A percentile compares a stretch with the other conserved stretches of the same genome.
Conservation (phyloP, 768 basidiomycete species). For the Baorangia bicolor region DNA sequence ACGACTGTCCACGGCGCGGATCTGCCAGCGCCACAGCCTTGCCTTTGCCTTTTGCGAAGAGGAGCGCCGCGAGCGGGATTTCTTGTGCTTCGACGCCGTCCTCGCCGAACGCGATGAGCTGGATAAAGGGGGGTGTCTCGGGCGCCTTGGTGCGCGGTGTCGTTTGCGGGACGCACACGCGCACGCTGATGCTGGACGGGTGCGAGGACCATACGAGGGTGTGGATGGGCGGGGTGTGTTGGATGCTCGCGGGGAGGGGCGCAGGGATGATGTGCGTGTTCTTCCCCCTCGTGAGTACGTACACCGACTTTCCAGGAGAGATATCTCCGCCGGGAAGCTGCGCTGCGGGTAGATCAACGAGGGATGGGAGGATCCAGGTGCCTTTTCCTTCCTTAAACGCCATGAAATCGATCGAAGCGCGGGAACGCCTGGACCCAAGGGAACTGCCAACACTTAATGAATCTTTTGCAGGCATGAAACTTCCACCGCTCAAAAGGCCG, state of each 20-base stretch:
- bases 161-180: constrained; percentile 43
- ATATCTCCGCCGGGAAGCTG: constrained; percentile 16
- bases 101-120: constrained; percentile 67
- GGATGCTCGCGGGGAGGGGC: constrained; percentile 58
- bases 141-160: not conserved
- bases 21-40: constrained; percentile 47
- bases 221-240: constrained; percentile 49
- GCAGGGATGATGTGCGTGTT: constrained; percentile 65
- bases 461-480: constrained; percentile 25
- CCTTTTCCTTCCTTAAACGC: constrained; percentile 36
- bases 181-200: constrained; percentile 54
- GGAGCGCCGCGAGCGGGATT: constrained; percentile 50
- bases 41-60: constrained; percentile 35
- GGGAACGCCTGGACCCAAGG: constrained; percentile 35
- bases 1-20: constrained; percentile 53
- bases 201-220: constrained; percentile 56
- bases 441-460: constrained; percentile 23
- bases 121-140: constrained; percentile 48
- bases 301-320: constrained; percentile 41
- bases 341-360: constrained; percentile 24
- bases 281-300: constrained; percentile 68
- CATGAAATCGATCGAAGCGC: constrained; percentile 46
- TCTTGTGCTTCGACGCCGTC: constrained; percentile 77
- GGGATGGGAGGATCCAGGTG: constrained; percentile 28
- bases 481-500: constrained; percentile 13